phyloP scores from a whole-genome alignment of 2,329 filamentous ascomycete genomes.

The Lachnellula subtilissima region DNA sequence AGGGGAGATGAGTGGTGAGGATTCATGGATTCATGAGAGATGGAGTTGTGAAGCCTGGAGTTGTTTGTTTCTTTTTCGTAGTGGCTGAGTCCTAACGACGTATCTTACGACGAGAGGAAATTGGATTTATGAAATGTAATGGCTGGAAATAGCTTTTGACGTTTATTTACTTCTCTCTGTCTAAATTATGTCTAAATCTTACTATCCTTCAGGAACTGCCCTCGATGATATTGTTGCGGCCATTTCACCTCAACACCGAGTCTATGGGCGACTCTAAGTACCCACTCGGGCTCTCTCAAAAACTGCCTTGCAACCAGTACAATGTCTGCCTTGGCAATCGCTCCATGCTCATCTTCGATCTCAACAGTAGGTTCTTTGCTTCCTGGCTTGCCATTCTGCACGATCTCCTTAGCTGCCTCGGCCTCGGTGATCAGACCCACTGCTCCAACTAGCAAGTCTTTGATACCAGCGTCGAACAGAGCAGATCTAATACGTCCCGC shows the following conservation, averaged over 20 bases:
- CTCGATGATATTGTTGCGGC: slow-evolving; percentile 40
- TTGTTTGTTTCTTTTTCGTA: not conserved
- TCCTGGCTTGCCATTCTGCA: slow-evolving; percentile 40
- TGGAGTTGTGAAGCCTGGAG: not conserved
- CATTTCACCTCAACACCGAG: slow-evolving; percentile 66
- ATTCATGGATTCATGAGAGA: not conserved
- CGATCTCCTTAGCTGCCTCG: slow-evolving; percentile 57
- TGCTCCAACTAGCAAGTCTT: slow-evolving; percentile 60
- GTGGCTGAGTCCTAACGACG: not conserved
- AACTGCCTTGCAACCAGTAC: slow-evolving; percentile 70
- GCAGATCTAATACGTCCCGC: slow-evolving; percentile 67
- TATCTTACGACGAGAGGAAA: not conserved
- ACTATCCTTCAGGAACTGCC: slow-evolving; percentile 21
- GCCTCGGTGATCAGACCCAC: slow-evolving; percentile 70
- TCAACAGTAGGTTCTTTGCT: slow-evolving; percentile 38
- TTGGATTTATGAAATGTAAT: not conserved
- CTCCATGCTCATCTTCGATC: slow-evolving; percentile 36
- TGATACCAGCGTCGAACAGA: slow-evolving; percentile 43
- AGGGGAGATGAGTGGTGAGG: not conserved
- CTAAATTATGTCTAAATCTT: slow-evolving; percentile 16
- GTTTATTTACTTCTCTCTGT: not conserved
- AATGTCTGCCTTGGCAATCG: slow-evolving; percentile 52
- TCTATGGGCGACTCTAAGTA: slow-evolving; percentile 67
- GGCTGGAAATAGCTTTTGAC: not conserved
- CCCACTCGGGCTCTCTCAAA: slow-evolving; percentile 75